Conservation (phyloP, 257 asterid species). For the Henckelia pumila region DNA sequence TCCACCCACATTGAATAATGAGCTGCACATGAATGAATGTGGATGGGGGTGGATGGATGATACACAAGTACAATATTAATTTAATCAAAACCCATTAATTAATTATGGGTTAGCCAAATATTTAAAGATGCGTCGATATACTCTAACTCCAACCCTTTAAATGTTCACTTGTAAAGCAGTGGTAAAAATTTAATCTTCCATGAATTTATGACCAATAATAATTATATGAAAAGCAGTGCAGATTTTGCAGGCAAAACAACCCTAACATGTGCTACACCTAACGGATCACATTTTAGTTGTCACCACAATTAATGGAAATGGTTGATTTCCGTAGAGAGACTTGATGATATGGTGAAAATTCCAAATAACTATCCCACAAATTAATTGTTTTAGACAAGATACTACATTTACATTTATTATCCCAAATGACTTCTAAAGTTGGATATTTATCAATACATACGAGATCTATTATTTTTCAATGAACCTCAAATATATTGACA, state of each 20-base stretch:
- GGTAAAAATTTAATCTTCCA: background rate
- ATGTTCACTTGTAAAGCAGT: background rate
- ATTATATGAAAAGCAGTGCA: background rate
- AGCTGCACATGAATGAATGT: slow-evolving; percentile 58
- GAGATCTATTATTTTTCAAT: no score
- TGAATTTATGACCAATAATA: background rate
- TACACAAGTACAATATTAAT: background rate
- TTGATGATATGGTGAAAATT: no score
- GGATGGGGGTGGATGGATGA: slow-evolving; percentile 23
- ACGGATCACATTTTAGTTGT: background rate
- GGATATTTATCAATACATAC: no score
- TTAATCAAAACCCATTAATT: slow-evolving; percentile 19
- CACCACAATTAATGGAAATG: background rate
- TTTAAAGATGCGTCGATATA: background rate
- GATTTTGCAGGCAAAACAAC: background rate
- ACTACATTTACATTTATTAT: no score
- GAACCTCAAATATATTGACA: no score
- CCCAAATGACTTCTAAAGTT: no score
- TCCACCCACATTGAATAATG: slow-evolving; percentile 55
- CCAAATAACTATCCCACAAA: no score
- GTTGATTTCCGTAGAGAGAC: background rate
- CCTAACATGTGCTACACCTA: background rate
- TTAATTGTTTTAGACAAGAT: no score
- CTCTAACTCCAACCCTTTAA: no score
- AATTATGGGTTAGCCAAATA: slow-evolving; percentile 20